phyloP scores from a whole-genome alignment of 2,329 filamentous ascomycete species.

The Epichloe gansuensis region DNA sequence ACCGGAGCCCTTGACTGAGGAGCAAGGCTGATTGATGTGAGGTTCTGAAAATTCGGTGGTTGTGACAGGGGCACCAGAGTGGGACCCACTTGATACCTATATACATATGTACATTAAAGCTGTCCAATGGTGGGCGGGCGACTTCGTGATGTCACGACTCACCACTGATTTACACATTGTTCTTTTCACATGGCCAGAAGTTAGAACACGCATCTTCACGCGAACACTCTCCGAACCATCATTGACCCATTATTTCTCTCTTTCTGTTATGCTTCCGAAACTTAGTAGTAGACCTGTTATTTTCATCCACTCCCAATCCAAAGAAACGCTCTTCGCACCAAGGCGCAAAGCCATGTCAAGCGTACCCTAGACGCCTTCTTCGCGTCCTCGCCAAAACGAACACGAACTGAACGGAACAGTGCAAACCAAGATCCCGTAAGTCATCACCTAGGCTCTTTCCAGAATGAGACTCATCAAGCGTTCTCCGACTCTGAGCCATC shows the following conservation, averaged over 20 bases:
- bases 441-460: neutral
- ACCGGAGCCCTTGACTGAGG: neutral
- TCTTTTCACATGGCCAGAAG: neutral
- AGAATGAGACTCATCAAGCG: neutral
- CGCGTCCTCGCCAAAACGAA: constrained; percentile 16
- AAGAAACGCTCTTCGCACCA: neutral
- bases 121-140: neutral
- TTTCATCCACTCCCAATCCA: too few species aligned
- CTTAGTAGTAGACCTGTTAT: too few species aligned
- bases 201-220: neutral
- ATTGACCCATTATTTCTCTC: too few species aligned
- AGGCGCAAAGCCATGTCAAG: constrained; percentile 11
- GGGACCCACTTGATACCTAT: neutral
- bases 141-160: constrained; percentile 4
- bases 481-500: neutral
- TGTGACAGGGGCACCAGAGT: too few species aligned
- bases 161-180: neutral
- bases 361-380: constrained; percentile 63
- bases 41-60: too few species aligned
- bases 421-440: constrained; percentile 2
- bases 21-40: too few species aligned
- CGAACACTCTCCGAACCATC: neutral
- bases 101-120: neutral
- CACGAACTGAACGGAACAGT: neutral
- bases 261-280: too few species aligned